Evolutionary conservation across 148 eudicot species (phyloP).

Genomic region (Heliamphora exappendiculata): DNA sequence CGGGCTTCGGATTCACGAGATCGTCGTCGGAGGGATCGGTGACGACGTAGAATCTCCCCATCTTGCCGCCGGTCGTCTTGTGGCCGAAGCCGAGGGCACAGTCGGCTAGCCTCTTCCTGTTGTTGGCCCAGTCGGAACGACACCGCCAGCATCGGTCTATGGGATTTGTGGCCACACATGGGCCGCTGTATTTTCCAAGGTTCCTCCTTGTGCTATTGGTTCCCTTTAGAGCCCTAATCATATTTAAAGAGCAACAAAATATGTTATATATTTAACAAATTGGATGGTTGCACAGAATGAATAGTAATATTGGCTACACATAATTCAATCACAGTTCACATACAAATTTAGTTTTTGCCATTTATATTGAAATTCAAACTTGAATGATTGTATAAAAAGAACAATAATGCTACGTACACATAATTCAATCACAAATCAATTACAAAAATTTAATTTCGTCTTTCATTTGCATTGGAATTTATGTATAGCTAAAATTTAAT

Average conservation of each 20-base stretch:
- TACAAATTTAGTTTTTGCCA: too few relatives aligned
- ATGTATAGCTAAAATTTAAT: too few relatives aligned
- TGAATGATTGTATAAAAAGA: background rate
- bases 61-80: constrained; percentile 59
- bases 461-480: too few relatives aligned
- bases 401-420: too few relatives aligned
- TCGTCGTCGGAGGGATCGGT: constrained; percentile 44
- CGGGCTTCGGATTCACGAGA: constrained; percentile 39
- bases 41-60: constrained; percentile 43
- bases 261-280: background rate
- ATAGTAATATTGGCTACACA: too few relatives aligned
- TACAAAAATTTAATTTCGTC: too few relatives aligned
- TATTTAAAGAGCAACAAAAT: background rate
- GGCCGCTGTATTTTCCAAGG: constrained; percentile 19
- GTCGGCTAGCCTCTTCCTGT: constrained; percentile 43
- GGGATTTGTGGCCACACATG: constrained; percentile 57
- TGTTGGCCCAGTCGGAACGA: constrained; percentile 37
- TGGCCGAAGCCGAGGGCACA: constrained; percentile 57
- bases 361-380: background rate
- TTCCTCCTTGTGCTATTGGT: constrained; percentile 38
- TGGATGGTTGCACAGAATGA: background rate
- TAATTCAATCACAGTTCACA: too few relatives aligned
- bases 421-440: too few relatives aligned
- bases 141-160: constrained; percentile 77
- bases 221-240: constrained; percentile 15